phyloP scores from a whole-genome alignment of 768 basidiomycete genomes.

The Leccinellum luteum region DNA sequence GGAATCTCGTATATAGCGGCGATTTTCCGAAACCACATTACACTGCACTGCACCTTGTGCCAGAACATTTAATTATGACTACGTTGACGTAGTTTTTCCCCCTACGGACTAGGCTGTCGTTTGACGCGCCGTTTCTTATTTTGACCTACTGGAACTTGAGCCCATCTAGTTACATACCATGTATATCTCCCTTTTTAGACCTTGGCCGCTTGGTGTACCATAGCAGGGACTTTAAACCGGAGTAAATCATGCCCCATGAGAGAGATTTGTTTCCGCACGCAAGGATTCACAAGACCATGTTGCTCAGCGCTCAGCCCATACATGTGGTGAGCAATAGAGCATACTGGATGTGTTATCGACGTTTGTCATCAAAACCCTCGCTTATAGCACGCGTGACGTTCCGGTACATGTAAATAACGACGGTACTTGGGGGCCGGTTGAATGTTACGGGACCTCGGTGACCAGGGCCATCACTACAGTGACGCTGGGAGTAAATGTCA shows the following conservation, averaged over 20 bases:
- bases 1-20: conserved; percentile 48
- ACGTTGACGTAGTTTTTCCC: conserved; percentile 7
- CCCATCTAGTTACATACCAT: conserved; percentile 18
- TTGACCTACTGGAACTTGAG: conserved; percentile 20
- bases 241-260: not conserved
- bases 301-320: not conserved
- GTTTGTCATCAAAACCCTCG: not conserved
- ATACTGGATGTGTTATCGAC: not conserved
- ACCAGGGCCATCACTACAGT: conserved; percentile 70
- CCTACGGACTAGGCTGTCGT: conserved; percentile 7
- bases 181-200: conserved; percentile 24
- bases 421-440: not conserved
- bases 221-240: conserved; percentile 19
- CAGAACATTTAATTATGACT: conserved; percentile 67
- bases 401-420: not conserved
- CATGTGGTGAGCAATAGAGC: not conserved
- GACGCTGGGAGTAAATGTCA: conserved; percentile 44
- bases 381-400: not conserved
- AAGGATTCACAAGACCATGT: not conserved
- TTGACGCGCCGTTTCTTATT: conserved; percentile 7
- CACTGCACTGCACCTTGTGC: conserved; percentile 79
- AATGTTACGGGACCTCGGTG: conserved; percentile 51
- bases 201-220: conserved; percentile 29
- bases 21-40: conserved; percentile 78
- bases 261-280: not conserved